A percentile compares a stretch with the other conserved stretches of the same genome.
Evolutionary conservation across 2,329 filamentous ascomycete genomes (phyloP).

Genomic region (Phialemonium atrogriseum): DNA sequence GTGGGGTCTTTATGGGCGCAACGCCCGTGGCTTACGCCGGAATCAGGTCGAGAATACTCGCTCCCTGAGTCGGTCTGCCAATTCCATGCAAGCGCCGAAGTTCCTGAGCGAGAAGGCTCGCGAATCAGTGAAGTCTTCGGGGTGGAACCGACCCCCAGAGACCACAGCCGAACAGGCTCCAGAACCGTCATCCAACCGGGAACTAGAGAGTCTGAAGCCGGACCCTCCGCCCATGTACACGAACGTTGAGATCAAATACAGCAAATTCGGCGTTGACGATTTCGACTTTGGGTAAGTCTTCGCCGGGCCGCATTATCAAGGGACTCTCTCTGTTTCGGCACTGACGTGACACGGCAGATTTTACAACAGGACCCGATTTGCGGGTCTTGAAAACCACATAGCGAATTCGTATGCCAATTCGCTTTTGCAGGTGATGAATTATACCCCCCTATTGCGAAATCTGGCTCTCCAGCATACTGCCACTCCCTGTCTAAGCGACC

Average conservation of each 20-base stretch:
- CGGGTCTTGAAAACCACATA: slow-evolving; percentile 92
- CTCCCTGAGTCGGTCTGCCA: slow-evolving; percentile 48
- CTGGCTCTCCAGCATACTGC: slow-evolving; percentile 83
- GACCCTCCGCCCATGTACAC: slow-evolving; percentile 86
- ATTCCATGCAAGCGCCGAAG: slow-evolving; percentile 68
- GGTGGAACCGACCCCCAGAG: slow-evolving; percentile 31
- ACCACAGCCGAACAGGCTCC: slow-evolving; percentile 47
- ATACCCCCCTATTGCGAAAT: slow-evolving; percentile 82
- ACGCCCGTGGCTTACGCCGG: slow-evolving; percentile 62
- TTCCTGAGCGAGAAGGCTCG: slow-evolving; percentile 91
- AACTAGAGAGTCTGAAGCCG: slow-evolving; percentile 65
- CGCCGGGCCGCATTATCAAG: no score
- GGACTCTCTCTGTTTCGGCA: not conserved
- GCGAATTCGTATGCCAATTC: slow-evolving; percentile 94
- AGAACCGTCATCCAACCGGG: slow-evolving; percentile 54
- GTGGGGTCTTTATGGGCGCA: slow-evolving; percentile 70
- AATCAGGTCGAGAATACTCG: slow-evolving; percentile 81
- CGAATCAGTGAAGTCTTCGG: slow-evolving; percentile 45
- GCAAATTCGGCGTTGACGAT: slow-evolving; percentile 97
- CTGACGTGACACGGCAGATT: slow-evolving; percentile 42
- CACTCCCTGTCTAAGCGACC: slow-evolving; percentile 71
- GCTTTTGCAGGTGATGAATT: slow-evolving; percentile 82
- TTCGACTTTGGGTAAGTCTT: slow-evolving; percentile 80
- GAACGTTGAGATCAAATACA: slow-evolving; percentile 97
- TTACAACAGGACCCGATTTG: slow-evolving; percentile 89